These are phyloP conservation scores for Paecilomyces dactylethromorphus DNA, from an alignment of 2,329 filamentous ascomycete genomes.

Conservation along the genomic window DNA sequence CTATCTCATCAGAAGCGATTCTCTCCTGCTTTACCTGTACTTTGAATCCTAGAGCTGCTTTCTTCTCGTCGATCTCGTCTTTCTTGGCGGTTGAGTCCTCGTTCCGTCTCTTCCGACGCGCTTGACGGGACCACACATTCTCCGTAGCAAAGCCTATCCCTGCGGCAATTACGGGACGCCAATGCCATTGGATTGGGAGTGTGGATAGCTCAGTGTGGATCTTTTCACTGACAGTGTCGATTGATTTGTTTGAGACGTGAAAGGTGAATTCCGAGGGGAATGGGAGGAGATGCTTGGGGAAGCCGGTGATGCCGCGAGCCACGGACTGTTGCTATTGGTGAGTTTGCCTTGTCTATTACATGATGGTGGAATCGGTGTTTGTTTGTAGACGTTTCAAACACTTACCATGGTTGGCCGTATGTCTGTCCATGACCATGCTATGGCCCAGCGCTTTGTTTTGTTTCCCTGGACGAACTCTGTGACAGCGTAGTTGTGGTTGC, in stretches of 20 bases:
- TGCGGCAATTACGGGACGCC: conserved; percentile 47
- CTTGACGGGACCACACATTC: conserved; percentile 76
- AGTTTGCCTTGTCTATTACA: conserved; percentile 1
- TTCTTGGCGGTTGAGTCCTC: conserved; percentile 17
- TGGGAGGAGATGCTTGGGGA: conserved; percentile 47
- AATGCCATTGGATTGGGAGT: conserved; percentile 60
- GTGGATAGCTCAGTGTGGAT: conserved; percentile 45
- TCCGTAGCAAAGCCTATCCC: conserved; percentile 56
- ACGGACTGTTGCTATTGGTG: conserved; percentile 15
- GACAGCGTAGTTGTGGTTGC: conserved; percentile 72
- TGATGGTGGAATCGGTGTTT: background rate
- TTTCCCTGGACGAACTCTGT: conserved; percentile 71
- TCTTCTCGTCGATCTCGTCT: conserved; percentile 25
- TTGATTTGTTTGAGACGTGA: conserved; percentile 16
- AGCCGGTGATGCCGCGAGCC: conserved; percentile 33
- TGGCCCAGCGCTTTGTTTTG: conserved; percentile 76
- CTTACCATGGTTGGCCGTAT: conserved; percentile 55
- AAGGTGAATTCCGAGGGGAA: conserved; percentile 48
- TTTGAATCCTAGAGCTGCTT: conserved; percentile 53
- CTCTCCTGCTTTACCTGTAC: conserved; percentile 41
- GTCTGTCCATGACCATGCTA: conserved; percentile 77
- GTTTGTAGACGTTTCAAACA: background rate
- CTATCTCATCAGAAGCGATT: conserved; percentile 35
- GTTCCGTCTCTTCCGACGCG: conserved; percentile 51
- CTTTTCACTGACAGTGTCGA: conserved; percentile 26